Evolutionary conservation across 192 early-diverging fungal genomes (phyloP).

Genomic region (Entomortierella chlamydospora): DNA sequence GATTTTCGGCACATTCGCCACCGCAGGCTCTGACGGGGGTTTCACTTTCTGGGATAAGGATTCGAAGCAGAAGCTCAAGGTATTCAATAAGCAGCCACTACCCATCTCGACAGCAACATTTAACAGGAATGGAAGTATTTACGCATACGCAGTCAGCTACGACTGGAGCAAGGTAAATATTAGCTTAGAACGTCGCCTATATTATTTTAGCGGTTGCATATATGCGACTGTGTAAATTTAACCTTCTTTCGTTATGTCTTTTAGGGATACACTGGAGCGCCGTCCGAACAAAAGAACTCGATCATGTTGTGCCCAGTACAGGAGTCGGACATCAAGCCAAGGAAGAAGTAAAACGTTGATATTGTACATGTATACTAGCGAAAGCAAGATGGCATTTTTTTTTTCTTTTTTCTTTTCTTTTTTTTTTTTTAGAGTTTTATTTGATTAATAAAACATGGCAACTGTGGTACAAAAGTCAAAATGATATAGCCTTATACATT

Average conservation of each 20-base stretch:
- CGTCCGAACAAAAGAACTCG: constrained; percentile 29
- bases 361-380: background rate
- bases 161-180: constrained; percentile 81
- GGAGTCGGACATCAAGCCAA: constrained; percentile 48
- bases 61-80: constrained; percentile 87
- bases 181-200: no score
- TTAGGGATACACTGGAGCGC: constrained; percentile 38
- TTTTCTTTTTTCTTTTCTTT: no score
- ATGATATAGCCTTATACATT: no score
- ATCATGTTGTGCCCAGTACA: constrained; percentile 49
- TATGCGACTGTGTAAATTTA: no score
- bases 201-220: no score
- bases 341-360: constrained; percentile 32
- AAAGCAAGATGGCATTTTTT: no score
- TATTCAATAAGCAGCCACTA: constrained; percentile 68
- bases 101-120: constrained; percentile 83
- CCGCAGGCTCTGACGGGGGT: constrained; percentile 89
- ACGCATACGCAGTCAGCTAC: constrained; percentile 93
- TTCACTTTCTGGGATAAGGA: constrained; percentile 98
- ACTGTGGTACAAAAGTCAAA: no score
- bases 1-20: constrained; percentile 88
- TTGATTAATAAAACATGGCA: no score
- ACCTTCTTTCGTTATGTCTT: background rate
- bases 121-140: constrained; percentile 84
- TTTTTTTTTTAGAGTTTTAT: no score